Base-by-base conservation (phyloP, 306 rosid genomes). In the Fragaria iinumae region DNA sequence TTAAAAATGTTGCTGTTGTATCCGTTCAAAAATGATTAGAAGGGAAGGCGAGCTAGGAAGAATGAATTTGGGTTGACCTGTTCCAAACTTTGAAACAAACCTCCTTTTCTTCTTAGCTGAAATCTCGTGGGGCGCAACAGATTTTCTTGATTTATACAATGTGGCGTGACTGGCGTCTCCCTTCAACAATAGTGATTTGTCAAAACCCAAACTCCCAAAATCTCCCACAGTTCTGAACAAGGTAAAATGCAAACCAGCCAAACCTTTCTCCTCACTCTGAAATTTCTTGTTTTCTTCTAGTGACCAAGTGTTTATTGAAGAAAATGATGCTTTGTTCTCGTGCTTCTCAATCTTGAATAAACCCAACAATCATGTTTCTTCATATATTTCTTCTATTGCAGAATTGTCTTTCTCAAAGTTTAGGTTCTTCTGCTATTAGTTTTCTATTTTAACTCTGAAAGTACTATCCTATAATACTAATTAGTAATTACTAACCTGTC, bases 401-500 rank as follows among this genome's bases (percentile, higher is more conserved):
- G 67, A 62, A 62, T 25, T 16, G 27, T 56, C 12, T 25, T 59
- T 27, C 41, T 38, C 41, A 38, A 38, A 38, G 41, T 38, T 38
- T 38, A 38, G 41, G 41, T 38, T 38, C 41, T 5, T 38, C 41
- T 18, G 47, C 29, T 36, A 39, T 66, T 38, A 38, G 41, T 29
- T n/a, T 39, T 38, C 11, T 20, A 1, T 18, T 67, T 8, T 20
- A 5, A n/a, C 41, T 38, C 5, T 38, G 36, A 32, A 32, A 32
- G 36, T 38, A 38, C 41, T 38, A 38, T 38, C 41, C 41, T 38
- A 38, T 38, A 38, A 38, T 5, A 38, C 41, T 38, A 38, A 5
- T 5, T 38, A 38, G 36, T 32, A 32, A 38, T 38, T 38, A 38
- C 41, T 38, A 38, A 64, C 65, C 69, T 43, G 67, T 80, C 88